phyloP scores from a whole-genome alignment of 345 rosid species.

The Schrenkiella parvula region DNA sequence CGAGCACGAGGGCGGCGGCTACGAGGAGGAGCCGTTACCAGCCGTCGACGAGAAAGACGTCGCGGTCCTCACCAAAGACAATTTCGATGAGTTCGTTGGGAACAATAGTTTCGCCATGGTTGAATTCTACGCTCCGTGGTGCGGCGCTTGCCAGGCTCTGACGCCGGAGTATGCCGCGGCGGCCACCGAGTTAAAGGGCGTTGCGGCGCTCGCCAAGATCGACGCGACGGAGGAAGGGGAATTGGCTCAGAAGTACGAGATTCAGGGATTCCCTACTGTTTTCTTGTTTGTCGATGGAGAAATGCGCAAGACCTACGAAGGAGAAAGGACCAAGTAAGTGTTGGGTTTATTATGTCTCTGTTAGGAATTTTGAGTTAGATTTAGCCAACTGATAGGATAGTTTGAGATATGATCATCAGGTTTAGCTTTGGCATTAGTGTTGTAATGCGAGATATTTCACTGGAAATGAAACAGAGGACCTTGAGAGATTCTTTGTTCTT shows the following conservation, averaged over 20 bases:
- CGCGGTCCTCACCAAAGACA: conserved; percentile 38
- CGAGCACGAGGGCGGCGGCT: conserved; percentile 21
- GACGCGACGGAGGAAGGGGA: conserved; percentile 40
- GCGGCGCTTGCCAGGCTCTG: conserved; percentile 38
- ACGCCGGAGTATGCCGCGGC: conserved; percentile 49
- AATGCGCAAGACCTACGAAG: conserved; percentile 30
- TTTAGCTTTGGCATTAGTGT: conserved; percentile 12
- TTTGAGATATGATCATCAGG: background rate
- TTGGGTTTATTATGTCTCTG: background rate
- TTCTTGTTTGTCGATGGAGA: conserved; percentile 35
- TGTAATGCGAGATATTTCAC: background rate
- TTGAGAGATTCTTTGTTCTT: background rate
- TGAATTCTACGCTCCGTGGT: conserved; percentile 52
- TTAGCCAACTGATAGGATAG: background rate
- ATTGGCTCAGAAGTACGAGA: conserved; percentile 36
- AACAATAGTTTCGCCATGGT: conserved; percentile 40
- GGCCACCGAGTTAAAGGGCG: conserved; percentile 42
- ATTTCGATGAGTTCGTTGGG: conserved; percentile 40
- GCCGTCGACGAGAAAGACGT: conserved; percentile 38
- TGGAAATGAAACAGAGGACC: background rate
- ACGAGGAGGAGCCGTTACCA: conserved; percentile 24
- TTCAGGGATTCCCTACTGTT: conserved; percentile 36
- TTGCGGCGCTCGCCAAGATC: conserved; percentile 47
- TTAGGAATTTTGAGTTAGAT: background rate
- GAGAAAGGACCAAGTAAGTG: conserved; percentile 34